Evolutionary conservation across 1,139 yeast genomes (phyloP).

Genomic region (Pichia sp.): DNA sequence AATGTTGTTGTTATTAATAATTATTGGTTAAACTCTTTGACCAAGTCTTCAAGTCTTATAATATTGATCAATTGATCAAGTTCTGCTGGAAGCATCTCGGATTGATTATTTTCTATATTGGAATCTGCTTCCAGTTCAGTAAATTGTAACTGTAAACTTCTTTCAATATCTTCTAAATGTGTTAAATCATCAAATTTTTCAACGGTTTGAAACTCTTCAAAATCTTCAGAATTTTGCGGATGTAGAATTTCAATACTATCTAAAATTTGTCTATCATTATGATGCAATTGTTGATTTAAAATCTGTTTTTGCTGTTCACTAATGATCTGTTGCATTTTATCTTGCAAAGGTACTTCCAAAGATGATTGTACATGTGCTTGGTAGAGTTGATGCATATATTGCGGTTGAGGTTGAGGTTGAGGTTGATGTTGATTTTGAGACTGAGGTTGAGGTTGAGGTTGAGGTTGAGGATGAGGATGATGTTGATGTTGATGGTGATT

Average conservation of each 20-base stretch:
- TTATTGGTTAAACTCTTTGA: neutral
- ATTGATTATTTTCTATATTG: neutral
- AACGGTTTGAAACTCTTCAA: too few species aligned
- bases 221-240: neutral
- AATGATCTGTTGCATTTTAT: neutral
- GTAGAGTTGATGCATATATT: neutral
- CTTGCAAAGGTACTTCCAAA: neutral
- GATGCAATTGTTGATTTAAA: constrained; percentile 8
- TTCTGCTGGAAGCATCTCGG: constrained; percentile 1
- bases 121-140: neutral
- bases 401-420: too few species aligned
- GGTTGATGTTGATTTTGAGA: too few species aligned
- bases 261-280: constrained; percentile 3
- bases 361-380: neutral
- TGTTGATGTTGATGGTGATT: too few species aligned
- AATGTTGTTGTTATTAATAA: neutral
- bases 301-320: constrained; percentile 3
- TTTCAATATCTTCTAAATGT: neutral
- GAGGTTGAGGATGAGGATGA: too few species aligned
- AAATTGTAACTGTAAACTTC: neutral
- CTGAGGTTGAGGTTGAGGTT: too few species aligned
- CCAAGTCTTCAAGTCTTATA: constrained; percentile 5
- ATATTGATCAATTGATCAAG: constrained; percentile 9
- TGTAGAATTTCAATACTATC: neutral
- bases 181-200: too few species aligned